Evolutionary conservation across 2,329 filamentous ascomycete species (phyloP).

Genomic region (Thyridium curvatum): DNA sequence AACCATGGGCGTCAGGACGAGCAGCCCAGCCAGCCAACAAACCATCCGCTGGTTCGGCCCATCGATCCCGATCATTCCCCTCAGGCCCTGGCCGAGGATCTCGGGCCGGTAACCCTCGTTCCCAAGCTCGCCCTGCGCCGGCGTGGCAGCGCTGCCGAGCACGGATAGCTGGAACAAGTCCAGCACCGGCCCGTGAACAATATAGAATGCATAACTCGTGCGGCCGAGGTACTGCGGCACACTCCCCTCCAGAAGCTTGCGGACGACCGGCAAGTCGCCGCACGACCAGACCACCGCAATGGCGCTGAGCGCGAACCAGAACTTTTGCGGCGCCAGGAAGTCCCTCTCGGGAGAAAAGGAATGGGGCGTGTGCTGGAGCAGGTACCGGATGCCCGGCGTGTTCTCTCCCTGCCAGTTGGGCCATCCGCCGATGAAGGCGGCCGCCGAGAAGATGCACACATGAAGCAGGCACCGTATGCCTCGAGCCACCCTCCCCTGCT

Average conservation of each 20-base stretch:
- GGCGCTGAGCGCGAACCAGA: slow-evolving; percentile 28
- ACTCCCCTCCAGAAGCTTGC: slow-evolving; percentile 34
- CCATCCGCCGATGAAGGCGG: slow-evolving; percentile 31
- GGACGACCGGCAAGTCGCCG: slow-evolving; percentile 25
- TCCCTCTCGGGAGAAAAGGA: slow-evolving; percentile 22
- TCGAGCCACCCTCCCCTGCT: slow-evolving; percentile 2
- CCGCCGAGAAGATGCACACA: slow-evolving; percentile 17
- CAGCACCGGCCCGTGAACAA: slow-evolving; percentile 48
- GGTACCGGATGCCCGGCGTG: slow-evolving; percentile 23
- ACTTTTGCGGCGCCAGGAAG: slow-evolving; percentile 23
- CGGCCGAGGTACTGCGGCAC: slow-evolving; percentile 49
- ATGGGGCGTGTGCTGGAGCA: slow-evolving; percentile 23
- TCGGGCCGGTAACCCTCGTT: slow-evolving; percentile 12
- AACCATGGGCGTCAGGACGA: slow-evolving; percentile 24
- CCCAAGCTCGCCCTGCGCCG: slow-evolving; percentile 13
- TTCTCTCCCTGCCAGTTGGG: slow-evolving; percentile 26
- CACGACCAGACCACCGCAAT: slow-evolving; percentile 28
- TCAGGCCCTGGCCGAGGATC: slow-evolving; percentile 18
- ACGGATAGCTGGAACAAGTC: slow-evolving; percentile 25
- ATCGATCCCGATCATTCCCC: slow-evolving; percentile 23
- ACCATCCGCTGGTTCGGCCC: slow-evolving; percentile 20
- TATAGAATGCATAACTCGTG: slow-evolving; percentile 52
- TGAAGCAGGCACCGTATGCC: slow-evolving; percentile 12
- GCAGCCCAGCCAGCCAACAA: slow-evolving; percentile 30
- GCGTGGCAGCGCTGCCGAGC: slow-evolving; percentile 16